Evolutionary conservation across 257 asterid genomes (phyloP).

Genomic region (Penstemon davidsonii): DNA sequence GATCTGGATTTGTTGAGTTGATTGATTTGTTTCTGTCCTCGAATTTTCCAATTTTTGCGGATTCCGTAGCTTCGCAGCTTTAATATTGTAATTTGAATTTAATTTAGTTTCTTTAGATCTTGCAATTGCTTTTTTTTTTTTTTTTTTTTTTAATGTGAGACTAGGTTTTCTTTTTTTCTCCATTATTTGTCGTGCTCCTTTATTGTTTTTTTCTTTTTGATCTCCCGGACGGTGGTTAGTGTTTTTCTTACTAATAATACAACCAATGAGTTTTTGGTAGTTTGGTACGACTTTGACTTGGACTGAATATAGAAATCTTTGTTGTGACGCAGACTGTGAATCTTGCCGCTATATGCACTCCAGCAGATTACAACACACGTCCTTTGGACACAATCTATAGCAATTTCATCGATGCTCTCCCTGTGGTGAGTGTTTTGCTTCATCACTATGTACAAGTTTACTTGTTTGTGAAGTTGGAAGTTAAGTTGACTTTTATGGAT

Average conservation of each 20-base stretch:
- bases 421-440: constrained; percentile 57
- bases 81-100: too few species aligned
- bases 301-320: constrained; percentile 25
- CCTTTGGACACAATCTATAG: constrained; percentile 95
- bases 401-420: constrained; percentile 91
- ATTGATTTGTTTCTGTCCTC: neutral
- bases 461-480: constrained; percentile 6
- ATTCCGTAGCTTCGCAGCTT: too few species aligned
- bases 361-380: constrained; percentile 90
- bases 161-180: too few species aligned
- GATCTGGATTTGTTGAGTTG: constrained; percentile 12
- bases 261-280: neutral
- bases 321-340: constrained; percentile 58
- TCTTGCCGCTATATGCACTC: constrained; percentile 97
- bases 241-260: constrained; percentile 4
- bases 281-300: constrained; percentile 21
- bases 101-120: neutral
- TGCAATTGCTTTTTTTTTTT: neutral
- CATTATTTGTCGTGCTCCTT: too few species aligned
- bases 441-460: neutral
- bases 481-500: constrained; percentile 26
- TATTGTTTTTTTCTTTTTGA: too few species aligned
- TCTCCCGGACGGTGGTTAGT: neutral
- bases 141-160: too few species aligned
- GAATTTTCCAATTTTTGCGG: neutral